Percentiles rank a stretch among this genome's conserved stretches.
phyloP scores from a whole-genome alignment of 139 green algal genomes.

The Pleodorina starrii region DNA sequence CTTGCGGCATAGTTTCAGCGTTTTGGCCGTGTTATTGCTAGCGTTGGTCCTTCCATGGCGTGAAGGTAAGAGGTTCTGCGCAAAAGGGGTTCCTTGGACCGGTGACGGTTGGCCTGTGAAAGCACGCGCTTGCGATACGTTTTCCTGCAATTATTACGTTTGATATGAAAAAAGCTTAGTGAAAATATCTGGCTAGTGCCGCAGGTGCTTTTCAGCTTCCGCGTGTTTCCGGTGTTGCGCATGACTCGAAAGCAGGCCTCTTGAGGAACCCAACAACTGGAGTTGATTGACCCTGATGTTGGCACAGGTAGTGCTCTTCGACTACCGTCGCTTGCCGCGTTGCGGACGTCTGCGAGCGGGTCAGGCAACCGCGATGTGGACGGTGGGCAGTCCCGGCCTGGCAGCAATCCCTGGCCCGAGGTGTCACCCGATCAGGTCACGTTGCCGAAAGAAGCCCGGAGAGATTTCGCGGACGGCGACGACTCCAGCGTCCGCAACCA shows the following conservation, averaged over 20 bases:
- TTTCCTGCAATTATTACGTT: too few species aligned
- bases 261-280: too few species aligned
- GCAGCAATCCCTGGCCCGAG: background rate
- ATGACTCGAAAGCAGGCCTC: too few species aligned
- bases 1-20: background rate
- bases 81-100: background rate
- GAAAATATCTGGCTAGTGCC: too few species aligned
- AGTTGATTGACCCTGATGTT: too few species aligned
- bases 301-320: constrained; percentile 1
- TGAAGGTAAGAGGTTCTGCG: background rate
- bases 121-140: too few species aligned
- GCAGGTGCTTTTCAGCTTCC: background rate
- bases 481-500: constrained; percentile 62
- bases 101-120: background rate
- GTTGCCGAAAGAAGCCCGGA: background rate
- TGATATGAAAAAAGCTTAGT: too few species aligned
- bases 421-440: background rate
- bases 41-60: background rate
- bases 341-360: background rate
- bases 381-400: too few species aligned
- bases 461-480: constrained; percentile 64
- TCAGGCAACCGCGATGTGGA: background rate
- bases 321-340: background rate
- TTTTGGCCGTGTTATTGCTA: background rate
- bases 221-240: background rate